These are phyloP conservation scores for Candida odintsovae DNA, from an alignment of 805 yeast genomes.

Conservation along the genomic window DNA sequence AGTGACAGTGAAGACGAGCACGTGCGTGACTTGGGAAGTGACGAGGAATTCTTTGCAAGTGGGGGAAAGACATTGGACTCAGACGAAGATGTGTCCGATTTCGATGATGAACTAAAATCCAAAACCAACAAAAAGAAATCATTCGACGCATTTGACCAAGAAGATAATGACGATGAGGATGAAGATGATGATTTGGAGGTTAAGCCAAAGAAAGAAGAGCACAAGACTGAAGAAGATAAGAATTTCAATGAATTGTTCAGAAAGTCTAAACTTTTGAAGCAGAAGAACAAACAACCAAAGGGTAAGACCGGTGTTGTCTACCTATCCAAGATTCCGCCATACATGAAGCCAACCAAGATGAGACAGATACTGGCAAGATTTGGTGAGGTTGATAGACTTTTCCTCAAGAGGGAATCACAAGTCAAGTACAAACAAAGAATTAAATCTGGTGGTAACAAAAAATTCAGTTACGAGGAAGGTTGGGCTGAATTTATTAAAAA, in stretches of 20 bases:
- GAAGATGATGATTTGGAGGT: conserved; percentile 16
- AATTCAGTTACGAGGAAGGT: conserved; percentile 84
- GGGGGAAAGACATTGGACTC: conserved; percentile 2
- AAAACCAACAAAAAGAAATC: conserved; percentile 6
- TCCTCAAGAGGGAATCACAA: conserved; percentile 79
- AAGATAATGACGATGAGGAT: conserved; percentile 13
- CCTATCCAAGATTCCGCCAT: conserved; percentile 87
- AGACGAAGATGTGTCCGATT: conserved; percentile 27
- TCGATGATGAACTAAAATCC: conserved; percentile 16
- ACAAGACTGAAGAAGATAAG: conserved; percentile 18
- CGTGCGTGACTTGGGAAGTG: conserved; percentile 15
- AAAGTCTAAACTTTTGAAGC: conserved; percentile 48
- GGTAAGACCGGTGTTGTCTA: conserved; percentile 88
- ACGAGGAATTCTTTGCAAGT: conserved; percentile 20
- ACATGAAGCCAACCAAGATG: conserved; percentile 91
- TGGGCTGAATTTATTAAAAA: conserved; percentile 92
- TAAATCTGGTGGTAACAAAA: conserved; percentile 88
- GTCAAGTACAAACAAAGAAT: conserved; percentile 59
- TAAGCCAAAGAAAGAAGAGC: conserved; percentile 7
- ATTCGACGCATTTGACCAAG: conserved; percentile 17
- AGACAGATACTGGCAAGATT: conserved; percentile 75
- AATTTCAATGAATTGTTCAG: conserved; percentile 41
- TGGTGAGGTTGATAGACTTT: conserved; percentile 84
- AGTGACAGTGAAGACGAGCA: conserved; percentile 12
- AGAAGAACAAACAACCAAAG: conserved; percentile 51